Base-by-base conservation (phyloP, 2,329 filamentous ascomycete genomes). In the Fusarium illudens region DNA sequence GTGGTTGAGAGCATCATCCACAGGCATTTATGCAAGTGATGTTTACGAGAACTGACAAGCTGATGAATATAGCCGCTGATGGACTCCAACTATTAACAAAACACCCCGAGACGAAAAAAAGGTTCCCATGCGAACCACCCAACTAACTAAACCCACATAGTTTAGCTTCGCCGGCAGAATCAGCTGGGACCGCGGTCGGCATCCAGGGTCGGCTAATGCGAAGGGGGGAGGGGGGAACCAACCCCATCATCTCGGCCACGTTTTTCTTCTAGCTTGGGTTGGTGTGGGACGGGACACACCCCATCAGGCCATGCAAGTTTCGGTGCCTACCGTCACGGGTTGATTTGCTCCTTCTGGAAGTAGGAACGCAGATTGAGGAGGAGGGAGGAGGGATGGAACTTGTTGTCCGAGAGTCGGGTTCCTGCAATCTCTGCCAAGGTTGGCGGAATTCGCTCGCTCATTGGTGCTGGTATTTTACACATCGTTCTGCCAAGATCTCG, bases 281-380 rank as follows among this genome's bases (percentile, higher is more conserved):
- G n/a, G n/a, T n/a, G n/a, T n/a, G n/a, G n/a, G n/a, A n/a, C n/a
- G n/a, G n/a, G n/a, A n/a, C n/a, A n/a, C n/a, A n/a, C n/a, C n/a
- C n/a, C n/a, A 48, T 56, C 27, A 55, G 52, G 25, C 52, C 39
- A 49, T 57, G 20, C 37, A 36, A 30, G 17, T 27, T 17, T 58
- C 44, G 42, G 44, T 30, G 33, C n/a, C 44, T 37, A 39, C 33
- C 42, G 22, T 30, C 39, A 27, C 44, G 55, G 44, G 34, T 34
- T 17, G 25, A 22, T 12, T 39, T 32, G 13, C 46, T 33, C 15
- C 29, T 58, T 58, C 42, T 19, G 55, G 55, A 51, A 58, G 46
- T 39, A 51, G 34, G 17, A 9, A n/a, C 34, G 25, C 44, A 33
- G 37, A 44, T 51, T 33, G 48, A 27, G 17, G n/a, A 25, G 22